phyloP scores from a whole-genome alignment of 768 basidiomycete species.

The Sporobolomyces phaffii region DNA sequence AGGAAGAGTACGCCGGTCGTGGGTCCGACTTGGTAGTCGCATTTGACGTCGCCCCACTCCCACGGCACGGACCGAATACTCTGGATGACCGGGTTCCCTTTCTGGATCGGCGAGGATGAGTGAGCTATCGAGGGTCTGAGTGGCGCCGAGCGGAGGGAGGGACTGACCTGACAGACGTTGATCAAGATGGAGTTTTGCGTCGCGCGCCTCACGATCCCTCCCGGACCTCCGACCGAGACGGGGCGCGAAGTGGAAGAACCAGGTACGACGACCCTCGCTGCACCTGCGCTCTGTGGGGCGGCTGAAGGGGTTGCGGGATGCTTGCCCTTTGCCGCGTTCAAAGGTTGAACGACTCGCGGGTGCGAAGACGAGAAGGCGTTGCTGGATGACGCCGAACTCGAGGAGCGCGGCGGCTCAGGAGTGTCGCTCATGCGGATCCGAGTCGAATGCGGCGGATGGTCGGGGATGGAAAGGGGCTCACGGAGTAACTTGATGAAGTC shows the following conservation, averaged over 20 bases:
- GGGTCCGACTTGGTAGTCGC: conserved; percentile 91
- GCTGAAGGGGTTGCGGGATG: not conserved
- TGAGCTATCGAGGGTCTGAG: not conserved
- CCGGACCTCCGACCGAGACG: conserved; percentile 5
- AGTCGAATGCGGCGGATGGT: not conserved
- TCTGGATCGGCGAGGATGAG: conserved; percentile 3
- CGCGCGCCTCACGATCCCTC: conserved; percentile 10
- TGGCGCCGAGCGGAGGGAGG: not conserved
- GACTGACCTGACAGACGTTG: conserved; percentile 31
- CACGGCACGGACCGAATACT: conserved; percentile 80
- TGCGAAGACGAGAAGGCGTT: not conserved
- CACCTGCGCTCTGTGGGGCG: conserved; percentile 49
- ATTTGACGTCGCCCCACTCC: conserved; percentile 87
- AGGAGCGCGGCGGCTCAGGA: too few relatives aligned
- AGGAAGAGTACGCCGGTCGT: conserved; percentile 89
- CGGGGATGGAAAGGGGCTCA: not conserved
- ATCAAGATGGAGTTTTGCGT: conserved; percentile 32
- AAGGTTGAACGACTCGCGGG: not conserved
- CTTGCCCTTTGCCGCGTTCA: not conserved
- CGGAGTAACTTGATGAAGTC: not conserved
- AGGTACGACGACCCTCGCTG: not conserved
- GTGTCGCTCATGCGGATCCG: not conserved
- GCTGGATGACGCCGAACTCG: not conserved
- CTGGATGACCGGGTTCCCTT: conserved; percentile 78
- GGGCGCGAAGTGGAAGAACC: conserved; percentile 48